Percentiles rank a stretch among this genome's conserved stretches.
Evolutionary conservation across 2,329 filamentous ascomycete species (phyloP).

Genomic region (Alternaria brassicicola): DNA sequence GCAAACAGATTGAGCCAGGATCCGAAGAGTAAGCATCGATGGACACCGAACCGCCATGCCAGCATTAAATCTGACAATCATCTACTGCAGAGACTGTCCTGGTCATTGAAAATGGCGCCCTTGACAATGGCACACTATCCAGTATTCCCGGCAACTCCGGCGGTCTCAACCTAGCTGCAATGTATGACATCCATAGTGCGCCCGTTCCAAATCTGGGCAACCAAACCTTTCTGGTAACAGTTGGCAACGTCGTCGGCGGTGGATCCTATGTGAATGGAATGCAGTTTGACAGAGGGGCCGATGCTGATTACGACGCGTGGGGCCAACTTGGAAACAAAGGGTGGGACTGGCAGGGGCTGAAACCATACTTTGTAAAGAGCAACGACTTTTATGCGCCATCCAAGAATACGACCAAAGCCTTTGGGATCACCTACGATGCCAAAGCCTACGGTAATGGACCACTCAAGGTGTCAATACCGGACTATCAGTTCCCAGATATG

Average conservation of each 20-base stretch:
- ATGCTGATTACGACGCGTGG: conserved; percentile 17
- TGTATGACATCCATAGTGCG: conserved; percentile 21
- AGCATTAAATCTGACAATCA: not conserved
- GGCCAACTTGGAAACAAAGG: conserved; percentile 1
- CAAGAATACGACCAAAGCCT: conserved; percentile 9
- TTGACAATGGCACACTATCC: conserved; percentile 15
- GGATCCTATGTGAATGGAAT: conserved; percentile 44
- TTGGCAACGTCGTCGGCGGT: conserved; percentile 41
- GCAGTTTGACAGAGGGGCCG: conserved; percentile 39
- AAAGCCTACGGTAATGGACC: conserved; percentile 15
- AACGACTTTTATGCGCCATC: conserved; percentile 23
- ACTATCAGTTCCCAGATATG: conserved; percentile 20
- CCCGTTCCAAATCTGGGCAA: conserved; percentile 28
- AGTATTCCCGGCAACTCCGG: conserved; percentile 19
- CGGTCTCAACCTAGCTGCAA: conserved; percentile 15
- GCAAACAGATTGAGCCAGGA: conserved; percentile 30
- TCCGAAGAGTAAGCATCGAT: conserved; percentile 2
- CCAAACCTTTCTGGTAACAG: conserved; percentile 14
- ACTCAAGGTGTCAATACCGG: conserved; percentile 11
- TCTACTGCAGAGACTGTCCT: conserved; percentile 18
- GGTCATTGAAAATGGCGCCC: conserved; percentile 25
- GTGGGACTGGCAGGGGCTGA: conserved; percentile 6
- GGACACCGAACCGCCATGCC: not conserved
- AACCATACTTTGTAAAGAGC: conserved; percentile 17
- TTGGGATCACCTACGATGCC: conserved; percentile 22